phyloP scores from a whole-genome alignment of 177 flowering plant species.

The Telopea speciosissima region DNA sequence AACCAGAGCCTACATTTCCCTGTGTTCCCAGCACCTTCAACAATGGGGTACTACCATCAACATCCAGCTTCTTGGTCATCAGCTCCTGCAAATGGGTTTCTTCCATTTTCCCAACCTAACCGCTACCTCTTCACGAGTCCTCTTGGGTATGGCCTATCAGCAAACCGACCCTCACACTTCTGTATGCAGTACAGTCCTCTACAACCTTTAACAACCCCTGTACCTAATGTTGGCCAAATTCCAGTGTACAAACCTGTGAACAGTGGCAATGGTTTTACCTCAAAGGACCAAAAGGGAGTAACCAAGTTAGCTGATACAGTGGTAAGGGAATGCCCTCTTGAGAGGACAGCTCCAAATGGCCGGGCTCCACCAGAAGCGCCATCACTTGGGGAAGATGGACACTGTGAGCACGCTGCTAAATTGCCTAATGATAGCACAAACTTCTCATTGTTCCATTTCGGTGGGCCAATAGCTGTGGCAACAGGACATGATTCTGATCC shows the following conservation, averaged over 20 bases:
- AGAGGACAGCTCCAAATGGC: slow-evolving; percentile 18
- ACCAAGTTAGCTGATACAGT: slow-evolving; percentile 10
- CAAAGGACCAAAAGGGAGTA: slow-evolving; percentile 34
- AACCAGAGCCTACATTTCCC: slow-evolving; percentile 49
- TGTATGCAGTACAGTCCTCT: slow-evolving; percentile 62
- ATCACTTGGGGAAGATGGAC: slow-evolving; percentile 19
- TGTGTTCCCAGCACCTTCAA: slow-evolving; percentile 50
- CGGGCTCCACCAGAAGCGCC: slow-evolving; percentile 13
- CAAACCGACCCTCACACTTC: slow-evolving; percentile 46
- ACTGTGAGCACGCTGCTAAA: slow-evolving; percentile 24
- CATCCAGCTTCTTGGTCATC: slow-evolving; percentile 62
- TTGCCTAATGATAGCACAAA: slow-evolving; percentile 27
- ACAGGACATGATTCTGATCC: slow-evolving; percentile 29
- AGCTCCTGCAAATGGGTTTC: slow-evolving; percentile 54
- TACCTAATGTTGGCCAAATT: slow-evolving; percentile 40
- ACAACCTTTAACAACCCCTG: slow-evolving; percentile 43
- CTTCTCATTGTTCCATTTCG: slow-evolving; percentile 90
- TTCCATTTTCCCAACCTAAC: slow-evolving; percentile 56
- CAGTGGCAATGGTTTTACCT: slow-evolving; percentile 25
- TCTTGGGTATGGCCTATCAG: slow-evolving; percentile 46
- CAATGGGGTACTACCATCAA: slow-evolving; percentile 69
- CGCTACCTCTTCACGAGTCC: slow-evolving; percentile 51
- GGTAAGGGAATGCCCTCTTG: slow-evolving; percentile 10
- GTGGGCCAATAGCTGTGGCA: slow-evolving; percentile 65
- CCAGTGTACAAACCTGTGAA: slow-evolving; percentile 52